phyloP scores from a whole-genome alignment of 1,284 basidiomycete species.

The Tetrapyrgos nigripes region DNA sequence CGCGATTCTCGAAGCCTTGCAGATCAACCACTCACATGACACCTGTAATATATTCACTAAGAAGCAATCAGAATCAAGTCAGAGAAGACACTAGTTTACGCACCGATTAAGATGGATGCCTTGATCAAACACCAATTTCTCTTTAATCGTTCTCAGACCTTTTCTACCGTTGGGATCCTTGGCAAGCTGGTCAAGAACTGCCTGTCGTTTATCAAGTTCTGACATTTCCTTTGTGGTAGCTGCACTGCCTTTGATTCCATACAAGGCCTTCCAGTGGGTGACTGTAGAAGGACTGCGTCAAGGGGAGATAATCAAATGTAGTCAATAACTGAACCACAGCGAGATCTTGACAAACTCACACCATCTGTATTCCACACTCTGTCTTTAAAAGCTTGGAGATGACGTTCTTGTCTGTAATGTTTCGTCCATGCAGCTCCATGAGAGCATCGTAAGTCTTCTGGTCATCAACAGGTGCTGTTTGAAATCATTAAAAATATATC shows the following conservation, averaged over 20 bases:
- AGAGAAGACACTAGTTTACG: no score
- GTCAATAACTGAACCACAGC: no score
- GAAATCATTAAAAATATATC: neutral
- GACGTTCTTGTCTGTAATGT: constrained; percentile 1
- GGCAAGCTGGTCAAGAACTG: neutral
- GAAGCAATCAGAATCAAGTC: no score
- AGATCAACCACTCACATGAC: constrained; percentile 33
- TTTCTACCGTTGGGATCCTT: neutral
- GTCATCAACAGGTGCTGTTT: neutral
- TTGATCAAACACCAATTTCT: neutral
- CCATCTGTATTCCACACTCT: neutral
- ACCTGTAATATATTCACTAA: constrained; percentile 30
- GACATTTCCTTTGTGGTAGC: neutral
- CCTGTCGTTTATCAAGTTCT: neutral
- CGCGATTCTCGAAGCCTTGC: constrained; percentile 30
- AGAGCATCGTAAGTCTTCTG: neutral
- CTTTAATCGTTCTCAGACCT: neutral
- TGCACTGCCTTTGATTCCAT: neutral
- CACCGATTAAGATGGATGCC: neutral
- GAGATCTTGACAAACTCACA: no score
- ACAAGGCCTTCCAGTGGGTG: neutral
- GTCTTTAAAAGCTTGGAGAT: neutral
- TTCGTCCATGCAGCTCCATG: neutral
- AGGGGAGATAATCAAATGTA: no score
- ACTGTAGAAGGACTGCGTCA: neutral